Base-by-base conservation (phyloP, 2,329 filamentous ascomycete genomes). In the Ascochyta pisi region DNA sequence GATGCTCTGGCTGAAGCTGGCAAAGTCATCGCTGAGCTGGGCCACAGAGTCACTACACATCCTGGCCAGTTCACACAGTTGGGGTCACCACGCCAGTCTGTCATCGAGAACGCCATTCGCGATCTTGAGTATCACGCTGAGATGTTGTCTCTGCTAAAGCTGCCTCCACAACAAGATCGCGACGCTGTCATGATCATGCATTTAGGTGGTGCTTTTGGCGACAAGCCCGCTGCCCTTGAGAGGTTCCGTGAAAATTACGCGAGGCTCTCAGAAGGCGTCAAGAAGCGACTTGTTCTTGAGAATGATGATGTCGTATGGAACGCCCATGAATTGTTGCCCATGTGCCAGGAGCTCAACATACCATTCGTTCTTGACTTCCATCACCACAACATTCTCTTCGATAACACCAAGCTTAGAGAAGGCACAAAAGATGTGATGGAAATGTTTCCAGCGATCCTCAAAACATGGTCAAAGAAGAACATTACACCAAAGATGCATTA, bases 401-500 rank as follows among this genome's bases (percentile, higher is more conserved):
- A 96, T 71, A 69, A 83, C 0, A 81, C 80, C 6, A 77, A 89
- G 63, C 78, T 96, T 42, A 87, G 92, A 2, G 93, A 96, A 76
- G 92, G 93, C 0, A 96, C 92, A 0, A 81, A 85, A 19, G 93
- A 96, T 65, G 92, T 98, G 61, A 87, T 89, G 44, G 75, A 81
- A 0, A 78, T 96, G 0, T 95, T 86, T 58, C 87, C 88, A 0
- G 86, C 89, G 4, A 98, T 98, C 67, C 83, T 84, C 39, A 86
- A 88, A 3, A 97, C 92, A 0, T 98, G 94, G 94, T 85, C 83
- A 0, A 83, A 86, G 27, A 98, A 97, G 73, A 79, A 83, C 1
- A 97, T 96, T 62, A 92, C 82, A 2, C 94, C 95, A 66, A 98
- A 98, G 77, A 96, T 97, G 92, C 94, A 98, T 69, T 97, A 97